Evolutionary conservation across 1,284 basidiomycete genomes (phyloP), one percentile per base, ranked within the genome.

Genomic region (Puccinia sorghi): DNA sequence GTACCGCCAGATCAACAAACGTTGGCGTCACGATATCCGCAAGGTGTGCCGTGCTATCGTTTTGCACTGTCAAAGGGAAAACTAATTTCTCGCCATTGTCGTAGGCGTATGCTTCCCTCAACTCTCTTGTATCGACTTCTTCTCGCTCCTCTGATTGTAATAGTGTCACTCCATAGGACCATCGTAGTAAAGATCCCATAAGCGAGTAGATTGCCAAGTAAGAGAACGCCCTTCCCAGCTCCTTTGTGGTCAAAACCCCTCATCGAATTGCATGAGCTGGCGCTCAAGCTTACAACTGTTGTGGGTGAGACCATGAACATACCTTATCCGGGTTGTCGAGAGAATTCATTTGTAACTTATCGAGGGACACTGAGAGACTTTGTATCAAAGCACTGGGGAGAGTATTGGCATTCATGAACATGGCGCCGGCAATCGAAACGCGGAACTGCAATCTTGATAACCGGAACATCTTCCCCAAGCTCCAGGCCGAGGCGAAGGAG

Each of bases 321-420:
- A 73, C 79, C 32, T 76, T 70, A 32, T 83, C 82, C 20, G 80
- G 80, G n/a, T 80, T 82, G 74, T 84, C 83, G 57, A 81, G 63
- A 3, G 76, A 64, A 2, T 81, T 81, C 81, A 81, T 83, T 13
- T 70, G 56, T 32, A 84, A 78, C 43, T 67, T 46, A 4, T 81
- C 71, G 11, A 85, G 84, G 3, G 84, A 84, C 32, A 83, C 82
- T 2, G 86, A 84, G 12, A 86, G 81, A 22, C 84, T 84, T 81
- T 86, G 86, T 82, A 86, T 85, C 43, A 86, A 81, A 11, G 86
- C 85, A 15, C 86, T 85, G 0, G 86, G 86, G 11, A 86, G 81
- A 12, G 83, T 84, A 80, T 86, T 86, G 3, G 67, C 48, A 25
- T 71, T 79, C 67, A 79, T 70, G 70, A 67, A 75, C n/a, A 39